These are phyloP conservation scores for Lactifluus rugatus DNA, from an alignment of 768 basidiomycete species.

Conservation along the genomic window DNA sequence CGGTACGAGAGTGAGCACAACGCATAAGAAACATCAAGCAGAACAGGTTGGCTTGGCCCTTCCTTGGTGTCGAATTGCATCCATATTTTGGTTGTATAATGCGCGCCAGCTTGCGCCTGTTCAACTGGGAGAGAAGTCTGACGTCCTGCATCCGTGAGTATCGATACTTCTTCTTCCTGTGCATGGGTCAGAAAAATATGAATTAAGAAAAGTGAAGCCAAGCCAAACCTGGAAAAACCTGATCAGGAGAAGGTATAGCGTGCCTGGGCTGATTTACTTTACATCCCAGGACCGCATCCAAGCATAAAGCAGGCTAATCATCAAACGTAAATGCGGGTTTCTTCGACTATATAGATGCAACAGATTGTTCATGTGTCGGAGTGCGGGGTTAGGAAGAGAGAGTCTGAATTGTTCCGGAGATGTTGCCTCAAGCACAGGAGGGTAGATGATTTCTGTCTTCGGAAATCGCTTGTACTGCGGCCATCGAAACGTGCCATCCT, in stretches of 20 bases:
- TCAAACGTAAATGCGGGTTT: neutral
- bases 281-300: constrained; percentile 19
- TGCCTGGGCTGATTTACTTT: constrained; percentile 6
- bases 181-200: neutral
- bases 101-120: constrained; percentile 3
- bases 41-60: neutral
- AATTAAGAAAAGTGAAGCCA: neutral
- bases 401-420: constrained; percentile 14
- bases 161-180: constrained; percentile 10
- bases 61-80: constrained; percentile 10
- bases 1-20: neutral
- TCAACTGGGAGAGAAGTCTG: constrained; percentile 1
- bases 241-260: constrained; percentile 11
- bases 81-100: neutral
- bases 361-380: neutral
- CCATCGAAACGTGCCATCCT: constrained; percentile 8
- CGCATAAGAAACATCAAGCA: constrained; percentile 11
- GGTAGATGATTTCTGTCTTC: constrained; percentile 13
- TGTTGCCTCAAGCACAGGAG: constrained; percentile 6
- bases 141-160: neutral
- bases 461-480: constrained; percentile 7
- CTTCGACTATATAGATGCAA: constrained; percentile 3
- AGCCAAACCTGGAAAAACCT: constrained; percentile 17
- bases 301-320: constrained; percentile 8
- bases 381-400: constrained; percentile 12